Base-by-base conservation (phyloP, 371 early-diverging fungal genomes). In the Blakeslea trispora region DNA sequence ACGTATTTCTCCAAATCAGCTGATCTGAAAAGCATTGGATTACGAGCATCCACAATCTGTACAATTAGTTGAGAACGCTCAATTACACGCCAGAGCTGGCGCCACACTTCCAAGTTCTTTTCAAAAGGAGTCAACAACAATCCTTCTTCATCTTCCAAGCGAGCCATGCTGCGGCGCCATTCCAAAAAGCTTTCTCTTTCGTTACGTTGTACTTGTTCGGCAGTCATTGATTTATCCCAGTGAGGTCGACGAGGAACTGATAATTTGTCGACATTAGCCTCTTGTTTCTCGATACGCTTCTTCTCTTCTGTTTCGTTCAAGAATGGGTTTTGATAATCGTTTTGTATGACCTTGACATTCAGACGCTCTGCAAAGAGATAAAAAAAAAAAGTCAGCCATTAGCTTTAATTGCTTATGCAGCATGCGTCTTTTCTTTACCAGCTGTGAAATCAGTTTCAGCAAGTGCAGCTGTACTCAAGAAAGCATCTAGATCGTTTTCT, bases 11-110 rank as follows among this genome's bases (percentile, higher is more conserved):
- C 93, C 53, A 99, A 73, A 80, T 99, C 99, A 5, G 84, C 82
- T 49, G 90, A 91, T 44, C 97, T 82, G 80, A 98, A 99, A 53
- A 99, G 79, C 50, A 96, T 64, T 1, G 99, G 99, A 77, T 99
- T 96, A 56, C 99, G 86, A 17, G 96, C 96, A 82, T 99, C 99
- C n/a, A 99, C 97, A 59, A 99, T 99, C 77, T 99, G 99, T 19
- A 98, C 95, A 28, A 99, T 85, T 59, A 97, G 57, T 58, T 99
- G 94, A 32, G 96, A 93, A 52, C 96, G 83, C 74, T 99, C 99
- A 69, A 99, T 92, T 40, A 99, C 99, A 28, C 99, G 86, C 99
- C 99, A 99, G 50, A 99, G 83, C 75, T 99, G 99, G 48, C 99
- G 86, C 99, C 99, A 99, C 31, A 99, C 95, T 81, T 99, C 99